phyloP scores from a whole-genome alignment of 1,139 yeast species.

The Candida freyschussii region DNA sequence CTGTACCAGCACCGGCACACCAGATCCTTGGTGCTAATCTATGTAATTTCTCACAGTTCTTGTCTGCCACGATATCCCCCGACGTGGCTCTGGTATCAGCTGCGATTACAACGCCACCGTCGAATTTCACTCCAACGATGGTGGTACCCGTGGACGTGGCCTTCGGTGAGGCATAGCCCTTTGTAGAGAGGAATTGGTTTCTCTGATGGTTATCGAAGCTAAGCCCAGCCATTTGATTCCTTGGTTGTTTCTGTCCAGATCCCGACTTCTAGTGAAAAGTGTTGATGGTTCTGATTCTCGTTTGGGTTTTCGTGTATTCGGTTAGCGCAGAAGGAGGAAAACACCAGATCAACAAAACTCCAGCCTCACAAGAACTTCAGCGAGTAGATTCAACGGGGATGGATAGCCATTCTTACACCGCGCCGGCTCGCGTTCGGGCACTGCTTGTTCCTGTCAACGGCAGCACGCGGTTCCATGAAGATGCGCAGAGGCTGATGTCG shows the following conservation, averaged over 20 bases:
- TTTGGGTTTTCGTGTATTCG: too few relatives aligned
- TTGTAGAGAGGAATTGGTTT: slow-evolving; percentile 63
- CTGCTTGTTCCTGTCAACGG: slow-evolving; percentile 68
- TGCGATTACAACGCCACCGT: slow-evolving; percentile 88
- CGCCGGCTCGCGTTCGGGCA: slow-evolving; percentile 64
- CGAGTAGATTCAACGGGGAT: slow-evolving; percentile 8
- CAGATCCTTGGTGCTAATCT: slow-evolving; percentile 88
- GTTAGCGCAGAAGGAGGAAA: too few relatives aligned
- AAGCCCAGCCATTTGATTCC: slow-evolving; percentile 68
- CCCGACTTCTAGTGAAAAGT: too few relatives aligned
- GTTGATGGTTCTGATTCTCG: too few relatives aligned
- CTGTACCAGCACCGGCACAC: slow-evolving; percentile 99
- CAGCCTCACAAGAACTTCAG: too few relatives aligned
- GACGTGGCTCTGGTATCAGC: slow-evolving; percentile 98
- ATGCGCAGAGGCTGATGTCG: slow-evolving; percentile 42
- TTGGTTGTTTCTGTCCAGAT: neutral
- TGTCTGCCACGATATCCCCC: slow-evolving; percentile 94
- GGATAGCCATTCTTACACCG: slow-evolving; percentile 35
- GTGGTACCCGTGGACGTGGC: slow-evolving; percentile 99
- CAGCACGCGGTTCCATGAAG: slow-evolving; percentile 48
- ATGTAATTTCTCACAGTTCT: slow-evolving; percentile 95
- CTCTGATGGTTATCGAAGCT: slow-evolving; percentile 92
- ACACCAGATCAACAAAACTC: too few relatives aligned
- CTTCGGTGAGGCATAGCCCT: slow-evolving; percentile 73
- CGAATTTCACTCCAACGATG: slow-evolving; percentile 89